These are phyloP conservation scores for Rhododendron mucronatum DNA, from an alignment of 148 eudicot species.

Conservation along the genomic window DNA sequence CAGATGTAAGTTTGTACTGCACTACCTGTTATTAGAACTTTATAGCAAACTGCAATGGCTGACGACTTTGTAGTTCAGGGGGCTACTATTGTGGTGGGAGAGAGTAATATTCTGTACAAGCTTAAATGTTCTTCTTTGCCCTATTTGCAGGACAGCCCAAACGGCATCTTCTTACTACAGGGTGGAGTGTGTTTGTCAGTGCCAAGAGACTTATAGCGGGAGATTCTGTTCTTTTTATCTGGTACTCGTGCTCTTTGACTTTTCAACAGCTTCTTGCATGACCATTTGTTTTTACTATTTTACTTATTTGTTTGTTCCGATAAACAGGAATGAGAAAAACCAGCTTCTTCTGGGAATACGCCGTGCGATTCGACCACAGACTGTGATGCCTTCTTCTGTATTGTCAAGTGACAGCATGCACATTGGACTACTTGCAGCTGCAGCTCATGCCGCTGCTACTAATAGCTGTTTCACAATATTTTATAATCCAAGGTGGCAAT, in stretches of 20 bases:
- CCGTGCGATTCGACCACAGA: slow-evolving; percentile 88
- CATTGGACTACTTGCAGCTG: slow-evolving; percentile 97
- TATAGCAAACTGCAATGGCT: not conserved
- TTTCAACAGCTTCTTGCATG: not conserved
- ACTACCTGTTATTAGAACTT: not conserved
- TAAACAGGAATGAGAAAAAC: slow-evolving; percentile 87
- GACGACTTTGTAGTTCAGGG: not conserved
- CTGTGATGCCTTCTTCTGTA: slow-evolving; percentile 99
- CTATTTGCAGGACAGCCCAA: slow-evolving; percentile 91
- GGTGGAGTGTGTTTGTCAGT: slow-evolving; percentile 99
- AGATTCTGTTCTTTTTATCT: slow-evolving; percentile 95
- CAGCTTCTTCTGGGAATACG: slow-evolving; percentile 97
- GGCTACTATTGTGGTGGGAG: not conserved
- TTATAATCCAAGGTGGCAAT: slow-evolving; percentile 77
- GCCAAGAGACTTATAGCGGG: slow-evolving; percentile 98
- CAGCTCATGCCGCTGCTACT: slow-evolving; percentile 99
- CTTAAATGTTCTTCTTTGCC: slow-evolving; percentile 17
- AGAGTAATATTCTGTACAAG: not conserved
- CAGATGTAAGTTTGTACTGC: not conserved
- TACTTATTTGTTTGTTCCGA: not conserved
- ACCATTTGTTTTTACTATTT: not conserved
- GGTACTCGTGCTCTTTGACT: slow-evolving; percentile 36
- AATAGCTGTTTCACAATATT: slow-evolving; percentile 95
- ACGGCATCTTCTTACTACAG: slow-evolving; percentile 96
- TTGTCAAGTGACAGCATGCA: slow-evolving; percentile 99